Evolutionary conservation across 805 yeast genomes (phyloP), one percentile per base, ranked within the genome.

Genomic region (Ogataea allantospora): DNA sequence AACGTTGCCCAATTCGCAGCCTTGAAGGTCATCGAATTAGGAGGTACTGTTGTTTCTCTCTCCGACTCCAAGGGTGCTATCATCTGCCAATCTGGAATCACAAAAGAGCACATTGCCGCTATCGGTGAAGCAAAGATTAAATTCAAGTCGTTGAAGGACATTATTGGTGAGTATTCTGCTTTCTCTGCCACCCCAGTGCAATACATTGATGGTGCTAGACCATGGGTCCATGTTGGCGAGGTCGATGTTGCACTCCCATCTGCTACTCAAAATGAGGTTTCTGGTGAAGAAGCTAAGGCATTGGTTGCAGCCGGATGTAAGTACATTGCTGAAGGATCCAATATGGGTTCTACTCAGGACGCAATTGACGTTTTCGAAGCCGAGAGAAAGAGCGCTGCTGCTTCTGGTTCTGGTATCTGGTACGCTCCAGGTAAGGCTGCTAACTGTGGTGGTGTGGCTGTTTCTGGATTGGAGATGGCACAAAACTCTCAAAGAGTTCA

Each of bases 1-100:
- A 91, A 91, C 72, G 99, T 91, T 66, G 99, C 99, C 45, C 99
- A 91, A 75, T 91, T 78, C 73, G 99, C 99, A 60, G 99, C 99
- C 42, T 77, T 91, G 66, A 91, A 91, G 78, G 95, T 83, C 51
- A 88, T 91, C 50, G 97, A 93, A 76, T 80, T 93, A 57, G 99
- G 99, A 57, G 97, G 95, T 60, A 82, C 78, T 47, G 98, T 91
- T 58, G 85, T 91, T 36, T 87, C 96, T 25, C 75, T 91, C 52
- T 88, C 96, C 43, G 99, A 91, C 72, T 91, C 98, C 40, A 83
- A 83, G 73, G 99, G 99, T 69, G 56, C 89, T 44, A 83, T 86
- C 61, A 73, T 89, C 51, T 71, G 83, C 48, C 80, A 79, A 63
- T 65, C 70, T 40, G 97, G 98, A 67, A 82, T 91, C 67, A 82